Conservation (phyloP, 176 grass and related monocot genomes). For the Musa troglodytarum region DNA sequence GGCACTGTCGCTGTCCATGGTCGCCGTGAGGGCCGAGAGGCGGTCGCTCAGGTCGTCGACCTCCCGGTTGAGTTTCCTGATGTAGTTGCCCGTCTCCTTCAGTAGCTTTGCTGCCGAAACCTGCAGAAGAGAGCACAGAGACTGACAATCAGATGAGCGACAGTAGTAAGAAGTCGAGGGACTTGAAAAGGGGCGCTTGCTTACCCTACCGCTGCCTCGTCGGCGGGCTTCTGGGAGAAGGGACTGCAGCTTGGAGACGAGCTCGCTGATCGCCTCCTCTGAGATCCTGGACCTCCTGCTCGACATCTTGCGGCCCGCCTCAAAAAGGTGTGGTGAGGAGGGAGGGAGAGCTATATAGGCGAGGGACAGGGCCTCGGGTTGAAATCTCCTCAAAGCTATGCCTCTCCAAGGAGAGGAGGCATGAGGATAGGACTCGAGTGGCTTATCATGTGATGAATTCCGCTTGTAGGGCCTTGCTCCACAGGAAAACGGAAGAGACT, state of each 20-base stretch:
- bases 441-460: neutral
- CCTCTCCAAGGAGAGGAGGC: too few relatives aligned
- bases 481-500: neutral
- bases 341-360: neutral
- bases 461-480: neutral
- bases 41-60: constrained; percentile 66
- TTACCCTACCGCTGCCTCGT: constrained; percentile 33
- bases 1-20: constrained; percentile 53
- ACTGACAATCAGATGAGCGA: neutral
- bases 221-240: constrained; percentile 40
- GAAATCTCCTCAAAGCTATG: neutral
- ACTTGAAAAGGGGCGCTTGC: neutral
- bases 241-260: constrained; percentile 68
- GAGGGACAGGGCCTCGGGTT: neutral
- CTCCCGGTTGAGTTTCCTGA: constrained; percentile 66
- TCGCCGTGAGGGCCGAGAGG: constrained; percentile 49
- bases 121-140: constrained; percentile 10
- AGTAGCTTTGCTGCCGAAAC: constrained; percentile 55
- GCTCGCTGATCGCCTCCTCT: constrained; percentile 71
- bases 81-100: constrained; percentile 74
- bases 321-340: neutral
- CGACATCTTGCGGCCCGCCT: constrained; percentile 26
- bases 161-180: neutral
- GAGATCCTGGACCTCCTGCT: constrained; percentile 44
- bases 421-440: neutral